Evolutionary conservation across 108 stramenopile genomes (phyloP).

Genomic region (Cyclotella cryptica): DNA sequence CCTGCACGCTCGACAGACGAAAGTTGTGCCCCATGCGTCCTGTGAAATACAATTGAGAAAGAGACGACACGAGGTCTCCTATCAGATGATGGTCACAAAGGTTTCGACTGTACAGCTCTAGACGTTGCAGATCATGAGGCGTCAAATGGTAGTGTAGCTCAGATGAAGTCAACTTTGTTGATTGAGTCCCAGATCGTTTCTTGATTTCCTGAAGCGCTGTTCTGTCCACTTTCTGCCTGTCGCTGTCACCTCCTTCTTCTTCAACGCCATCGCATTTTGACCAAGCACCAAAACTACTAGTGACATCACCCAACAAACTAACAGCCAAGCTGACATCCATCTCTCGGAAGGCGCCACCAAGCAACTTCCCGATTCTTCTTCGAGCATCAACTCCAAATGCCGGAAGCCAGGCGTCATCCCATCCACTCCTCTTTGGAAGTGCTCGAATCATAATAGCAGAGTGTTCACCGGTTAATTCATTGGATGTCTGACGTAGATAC

Average conservation of each 20-base stretch:
- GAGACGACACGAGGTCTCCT: constrained; percentile 91
- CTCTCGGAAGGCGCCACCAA: constrained; percentile 86
- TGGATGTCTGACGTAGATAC: constrained; percentile 98
- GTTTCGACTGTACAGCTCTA: constrained; percentile 97
- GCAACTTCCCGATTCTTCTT: constrained; percentile 85
- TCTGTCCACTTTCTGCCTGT: constrained; percentile 40
- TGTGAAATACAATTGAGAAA: constrained; percentile 92
- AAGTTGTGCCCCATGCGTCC: constrained; percentile 80
- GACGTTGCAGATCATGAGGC: constrained; percentile 95
- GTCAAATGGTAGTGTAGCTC: constrained; percentile 89
- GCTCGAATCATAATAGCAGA: constrained; percentile 94
- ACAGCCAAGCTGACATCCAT: constrained; percentile 85
- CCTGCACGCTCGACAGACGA: constrained; percentile 88
- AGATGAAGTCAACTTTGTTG: constrained; percentile 61
- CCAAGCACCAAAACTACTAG: constrained; percentile 37
- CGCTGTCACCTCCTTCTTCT: constrained; percentile 45
- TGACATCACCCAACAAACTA: constrained; percentile 75
- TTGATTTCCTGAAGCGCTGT: constrained; percentile 49
- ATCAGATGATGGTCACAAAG: constrained; percentile 99
- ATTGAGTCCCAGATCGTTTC: constrained; percentile 58
- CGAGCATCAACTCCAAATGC: constrained; percentile 93
- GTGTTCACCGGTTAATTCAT: constrained; percentile 98
- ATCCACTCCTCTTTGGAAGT: constrained; percentile 78
- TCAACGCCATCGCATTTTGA: constrained; percentile 45
- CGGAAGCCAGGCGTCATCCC: constrained; percentile 91